Evolutionary conservation across 192 early-diverging fungal genomes (phyloP).

Genomic region (Haplosporangium gracile): DNA sequence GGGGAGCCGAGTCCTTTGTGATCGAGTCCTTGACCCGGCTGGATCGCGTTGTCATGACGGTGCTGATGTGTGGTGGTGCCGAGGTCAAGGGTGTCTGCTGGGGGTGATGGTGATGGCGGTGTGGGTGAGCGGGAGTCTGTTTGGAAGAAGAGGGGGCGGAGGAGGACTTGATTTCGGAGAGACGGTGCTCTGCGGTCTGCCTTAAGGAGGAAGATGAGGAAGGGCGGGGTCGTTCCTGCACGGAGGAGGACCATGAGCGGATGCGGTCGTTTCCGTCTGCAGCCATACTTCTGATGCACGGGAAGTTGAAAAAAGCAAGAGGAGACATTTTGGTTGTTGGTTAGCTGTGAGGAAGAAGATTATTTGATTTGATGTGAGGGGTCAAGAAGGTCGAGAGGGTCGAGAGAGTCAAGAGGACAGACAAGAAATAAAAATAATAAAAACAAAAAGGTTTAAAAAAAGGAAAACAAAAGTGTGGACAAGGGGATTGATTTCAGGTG

Average conservation of each 20-base stretch:
- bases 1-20: slow-evolving; percentile 46
- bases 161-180: neutral
- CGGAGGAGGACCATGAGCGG: slow-evolving; percentile 46
- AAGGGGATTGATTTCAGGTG: neutral
- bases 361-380: neutral
- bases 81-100: neutral
- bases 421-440: neutral
- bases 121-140: neutral
- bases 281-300: slow-evolving; percentile 36
- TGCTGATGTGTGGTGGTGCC: neutral
- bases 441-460: neutral
- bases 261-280: slow-evolving; percentile 41
- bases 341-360: neutral
- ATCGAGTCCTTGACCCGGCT: slow-evolving; percentile 40
- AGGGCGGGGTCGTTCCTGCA: neutral
- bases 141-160: neutral
- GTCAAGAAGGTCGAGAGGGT: neutral
- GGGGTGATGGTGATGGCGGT: slow-evolving; percentile 14
- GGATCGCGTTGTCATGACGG: slow-evolving; percentile 12
- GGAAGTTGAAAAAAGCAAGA: slow-evolving; percentile 2
- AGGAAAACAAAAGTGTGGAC: neutral
- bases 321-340: neutral
- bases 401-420: neutral
- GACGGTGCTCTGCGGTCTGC: neutral
- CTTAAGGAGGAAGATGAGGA: neutral